Evolutionary conservation across 805 yeast genomes (phyloP).

Genomic region (Saccharomycodes ludwigii): DNA sequence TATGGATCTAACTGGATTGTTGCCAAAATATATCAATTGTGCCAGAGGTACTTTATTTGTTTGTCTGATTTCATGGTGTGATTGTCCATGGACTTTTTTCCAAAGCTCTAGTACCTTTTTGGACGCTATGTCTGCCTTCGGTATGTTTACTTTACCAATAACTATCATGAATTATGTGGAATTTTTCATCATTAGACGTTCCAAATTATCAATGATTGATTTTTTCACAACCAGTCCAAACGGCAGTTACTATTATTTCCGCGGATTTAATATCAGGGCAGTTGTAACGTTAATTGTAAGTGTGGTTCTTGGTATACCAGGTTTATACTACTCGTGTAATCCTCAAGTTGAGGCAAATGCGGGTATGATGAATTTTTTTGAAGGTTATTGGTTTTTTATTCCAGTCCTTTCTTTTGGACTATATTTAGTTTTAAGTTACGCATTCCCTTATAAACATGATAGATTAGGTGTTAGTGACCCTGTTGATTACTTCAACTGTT

Average conservation of each 20-base stretch:
- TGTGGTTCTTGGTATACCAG: conserved; percentile 13
- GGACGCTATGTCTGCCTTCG: conserved; percentile 28
- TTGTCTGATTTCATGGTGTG: conserved; percentile 26
- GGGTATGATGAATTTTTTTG: conserved; percentile 13
- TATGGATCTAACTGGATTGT: conserved; percentile 26
- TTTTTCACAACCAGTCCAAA: conserved; percentile 19
- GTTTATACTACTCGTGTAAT: conserved; percentile 11
- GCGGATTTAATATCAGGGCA: conserved; percentile 13
- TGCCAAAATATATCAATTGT: conserved; percentile 24
- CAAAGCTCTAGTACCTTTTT: conserved; percentile 25
- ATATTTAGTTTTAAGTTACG: conserved; percentile 7
- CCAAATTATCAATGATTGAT: conserved; percentile 22
- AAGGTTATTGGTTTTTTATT: conserved; percentile 15
- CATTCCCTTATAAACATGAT: conserved; percentile 11
- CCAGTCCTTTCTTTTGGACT: conserved; percentile 11
- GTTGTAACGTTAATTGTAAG: conserved; percentile 8
- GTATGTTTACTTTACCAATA: conserved; percentile 27
- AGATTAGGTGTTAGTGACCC: conserved; percentile 10
- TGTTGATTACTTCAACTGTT: conserved; percentile 15
- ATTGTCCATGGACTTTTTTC: conserved; percentile 29
- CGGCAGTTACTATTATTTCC: conserved; percentile 13
- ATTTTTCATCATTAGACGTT: conserved; percentile 23
- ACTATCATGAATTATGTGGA: conserved; percentile 26
- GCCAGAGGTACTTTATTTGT: conserved; percentile 26
- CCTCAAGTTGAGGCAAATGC: conserved; percentile 7